Percentiles rank a stretch among this genome's conserved stretches.
Conservation (phyloP, 2,329 filamentous ascomycete species). For the Xylariaceae sp. region DNA sequence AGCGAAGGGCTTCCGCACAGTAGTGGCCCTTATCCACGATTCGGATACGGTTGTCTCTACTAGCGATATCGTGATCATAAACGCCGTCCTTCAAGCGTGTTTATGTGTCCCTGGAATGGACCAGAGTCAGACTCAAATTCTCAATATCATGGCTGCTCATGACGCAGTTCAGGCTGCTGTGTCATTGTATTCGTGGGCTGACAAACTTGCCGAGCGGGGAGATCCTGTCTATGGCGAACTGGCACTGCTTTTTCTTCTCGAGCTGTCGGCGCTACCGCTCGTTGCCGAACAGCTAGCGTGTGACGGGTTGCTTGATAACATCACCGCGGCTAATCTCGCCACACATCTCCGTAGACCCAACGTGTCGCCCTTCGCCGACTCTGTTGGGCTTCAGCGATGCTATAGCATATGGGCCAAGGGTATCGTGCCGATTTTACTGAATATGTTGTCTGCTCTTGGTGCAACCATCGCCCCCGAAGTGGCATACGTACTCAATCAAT, state of each 20-base stretch:
- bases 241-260: constrained; percentile 81
- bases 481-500: constrained; percentile 82
- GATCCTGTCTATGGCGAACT: constrained; percentile 93
- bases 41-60: constrained; percentile 61
- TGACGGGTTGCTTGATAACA: constrained; percentile 74
- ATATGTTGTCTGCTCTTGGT: constrained; percentile 78
- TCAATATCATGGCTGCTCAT: constrained; percentile 65
- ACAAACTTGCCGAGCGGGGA: constrained; percentile 69
- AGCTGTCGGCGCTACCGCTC: constrained; percentile 74
- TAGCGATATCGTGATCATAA: constrained; percentile 81
- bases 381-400: constrained; percentile 63
- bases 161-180: constrained; percentile 76
- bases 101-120: constrained; percentile 74
- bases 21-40: constrained; percentile 80
- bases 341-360: constrained; percentile 67
- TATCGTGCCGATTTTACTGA: constrained; percentile 81
- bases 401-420: constrained; percentile 89
- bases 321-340: constrained; percentile 75
- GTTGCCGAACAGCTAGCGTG: constrained; percentile 88
- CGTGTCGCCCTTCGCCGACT: constrained; percentile 75
- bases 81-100: constrained; percentile 80
- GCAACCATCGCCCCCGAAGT: constrained; percentile 80
- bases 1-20: constrained; percentile 72
- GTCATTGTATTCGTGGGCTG: constrained; percentile 90
- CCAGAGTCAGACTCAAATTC: constrained; percentile 65